These are phyloP conservation scores for Cubamyces lactineus DNA, from an alignment of 768 basidiomycete genomes.

Conservation along the genomic window DNA sequence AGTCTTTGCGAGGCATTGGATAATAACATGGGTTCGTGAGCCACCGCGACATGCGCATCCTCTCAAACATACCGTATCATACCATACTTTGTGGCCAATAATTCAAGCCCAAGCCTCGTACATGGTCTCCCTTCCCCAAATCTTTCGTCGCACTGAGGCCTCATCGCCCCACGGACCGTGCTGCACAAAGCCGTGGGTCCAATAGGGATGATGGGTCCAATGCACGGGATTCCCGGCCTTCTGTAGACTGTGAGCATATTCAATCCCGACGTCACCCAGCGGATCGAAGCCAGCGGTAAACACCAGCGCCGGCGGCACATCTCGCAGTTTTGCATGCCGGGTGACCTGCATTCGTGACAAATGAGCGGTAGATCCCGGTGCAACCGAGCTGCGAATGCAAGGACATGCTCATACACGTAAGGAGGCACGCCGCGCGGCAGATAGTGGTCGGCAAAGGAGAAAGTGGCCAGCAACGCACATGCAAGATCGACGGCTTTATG, in stretches of 20 bases:
- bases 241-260: constrained; percentile 21
- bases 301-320: constrained; percentile 5
- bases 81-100: background rate
- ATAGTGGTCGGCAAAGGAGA: constrained; percentile 18
- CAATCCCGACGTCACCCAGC: constrained; percentile 18
- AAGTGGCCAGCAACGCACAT: no score
- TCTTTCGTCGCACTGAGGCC: constrained; percentile 6
- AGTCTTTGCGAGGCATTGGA: no score
- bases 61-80: no score
- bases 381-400: background rate
- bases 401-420: constrained; percentile 7
- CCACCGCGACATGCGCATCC: no score
- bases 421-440: constrained; percentile 15
- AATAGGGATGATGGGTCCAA: constrained; percentile 15
- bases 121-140: background rate
- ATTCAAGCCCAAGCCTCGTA: background rate
- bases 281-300: constrained; percentile 21
- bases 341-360: background rate
- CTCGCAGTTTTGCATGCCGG: constrained; percentile 8
- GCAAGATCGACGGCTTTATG: no score
- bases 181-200: constrained; percentile 23
- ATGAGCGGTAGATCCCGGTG: background rate
- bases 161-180: constrained; percentile 22
- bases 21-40: no score
- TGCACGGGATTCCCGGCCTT: constrained; percentile 10